phyloP scores from a whole-genome alignment of 768 basidiomycete genomes.

The Lactifluus echinatus region DNA sequence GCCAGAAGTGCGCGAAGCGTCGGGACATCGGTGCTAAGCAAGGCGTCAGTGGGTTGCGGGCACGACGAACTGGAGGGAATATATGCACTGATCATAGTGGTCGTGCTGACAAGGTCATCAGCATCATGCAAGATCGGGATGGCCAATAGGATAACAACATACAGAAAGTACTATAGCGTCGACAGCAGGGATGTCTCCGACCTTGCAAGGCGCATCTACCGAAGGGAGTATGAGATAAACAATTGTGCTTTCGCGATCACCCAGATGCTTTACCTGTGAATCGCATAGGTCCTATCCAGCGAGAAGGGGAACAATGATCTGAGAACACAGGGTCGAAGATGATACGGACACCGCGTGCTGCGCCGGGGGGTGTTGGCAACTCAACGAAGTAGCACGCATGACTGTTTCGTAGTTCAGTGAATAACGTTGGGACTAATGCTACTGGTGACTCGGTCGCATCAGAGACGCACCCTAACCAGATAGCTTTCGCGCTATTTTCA shows the following conservation, averaged over 20 bases:
- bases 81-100: constrained; percentile 31
- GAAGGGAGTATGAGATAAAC: background rate
- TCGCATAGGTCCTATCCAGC: constrained; percentile 28
- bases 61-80: background rate
- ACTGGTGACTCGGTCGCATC: background rate
- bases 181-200: constrained; percentile 40
- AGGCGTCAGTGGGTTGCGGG: background rate
- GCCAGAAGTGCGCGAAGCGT: constrained; percentile 27
- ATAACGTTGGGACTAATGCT: background rate
- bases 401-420: constrained; percentile 13
- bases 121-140: background rate
- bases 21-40: constrained; percentile 27
- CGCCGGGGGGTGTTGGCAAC: constrained; percentile 28
- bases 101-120: constrained; percentile 25
- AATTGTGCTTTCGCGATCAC: background rate
- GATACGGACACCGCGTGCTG: constrained; percentile 31
- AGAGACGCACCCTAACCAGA: constrained; percentile 17
- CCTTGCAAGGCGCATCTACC: constrained; percentile 31
- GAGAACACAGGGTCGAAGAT: constrained; percentile 34
- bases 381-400: constrained; percentile 36
- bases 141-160: constrained; percentile 17
- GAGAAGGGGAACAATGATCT: constrained; percentile 29
- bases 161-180: constrained; percentile 43
- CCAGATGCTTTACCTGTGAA: constrained; percentile 26
- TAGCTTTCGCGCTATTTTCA: constrained; percentile 13